Evolutionary conservation across 192 early-diverging fungal species (phyloP).

Genomic region (Entophlyctis luteolus): DNA sequence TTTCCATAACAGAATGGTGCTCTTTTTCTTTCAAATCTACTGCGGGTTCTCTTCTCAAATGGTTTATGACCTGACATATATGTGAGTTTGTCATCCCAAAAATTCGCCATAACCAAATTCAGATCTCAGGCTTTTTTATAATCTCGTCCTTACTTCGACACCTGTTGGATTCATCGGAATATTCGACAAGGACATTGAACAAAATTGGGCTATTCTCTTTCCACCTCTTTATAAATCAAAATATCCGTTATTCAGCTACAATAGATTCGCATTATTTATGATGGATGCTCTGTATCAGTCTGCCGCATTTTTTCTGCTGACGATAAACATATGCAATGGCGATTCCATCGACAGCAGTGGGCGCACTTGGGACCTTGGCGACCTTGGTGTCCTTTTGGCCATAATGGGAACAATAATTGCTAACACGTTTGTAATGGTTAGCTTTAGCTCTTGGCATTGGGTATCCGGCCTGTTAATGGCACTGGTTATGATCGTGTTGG

Average conservation of each 20-base stretch:
- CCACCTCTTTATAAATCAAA: constrained; percentile 80
- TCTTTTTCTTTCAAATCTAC: constrained; percentile 89
- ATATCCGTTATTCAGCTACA: constrained; percentile 65
- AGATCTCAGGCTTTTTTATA: constrained; percentile 64
- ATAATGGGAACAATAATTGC: constrained; percentile 68
- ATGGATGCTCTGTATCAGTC: constrained; percentile 88
- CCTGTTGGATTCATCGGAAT: constrained; percentile 65
- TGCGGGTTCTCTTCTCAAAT: constrained; percentile 77
- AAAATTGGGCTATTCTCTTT: constrained; percentile 58
- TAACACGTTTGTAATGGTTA: constrained; percentile 76
- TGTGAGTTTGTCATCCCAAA: constrained; percentile 29
- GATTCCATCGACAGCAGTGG: constrained; percentile 31
- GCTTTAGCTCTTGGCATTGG: constrained; percentile 70
- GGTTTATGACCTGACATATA: constrained; percentile 82
- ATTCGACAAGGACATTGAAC: constrained; percentile 80
- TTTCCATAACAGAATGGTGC: constrained; percentile 53
- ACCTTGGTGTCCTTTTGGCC: constrained; percentile 69
- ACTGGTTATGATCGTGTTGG: constrained; percentile 47
- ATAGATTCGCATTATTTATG: constrained; percentile 78
- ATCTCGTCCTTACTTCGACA: constrained; percentile 80
- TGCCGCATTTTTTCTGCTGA: constrained; percentile 67
- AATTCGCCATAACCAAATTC: too few relatives aligned
- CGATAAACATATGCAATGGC: constrained; percentile 46
- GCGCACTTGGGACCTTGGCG: constrained; percentile 9
- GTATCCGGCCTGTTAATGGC: constrained; percentile 46